Evolutionary conservation across 768 basidiomycete genomes (phyloP).

Genomic region (Hericium alpestre): DNA sequence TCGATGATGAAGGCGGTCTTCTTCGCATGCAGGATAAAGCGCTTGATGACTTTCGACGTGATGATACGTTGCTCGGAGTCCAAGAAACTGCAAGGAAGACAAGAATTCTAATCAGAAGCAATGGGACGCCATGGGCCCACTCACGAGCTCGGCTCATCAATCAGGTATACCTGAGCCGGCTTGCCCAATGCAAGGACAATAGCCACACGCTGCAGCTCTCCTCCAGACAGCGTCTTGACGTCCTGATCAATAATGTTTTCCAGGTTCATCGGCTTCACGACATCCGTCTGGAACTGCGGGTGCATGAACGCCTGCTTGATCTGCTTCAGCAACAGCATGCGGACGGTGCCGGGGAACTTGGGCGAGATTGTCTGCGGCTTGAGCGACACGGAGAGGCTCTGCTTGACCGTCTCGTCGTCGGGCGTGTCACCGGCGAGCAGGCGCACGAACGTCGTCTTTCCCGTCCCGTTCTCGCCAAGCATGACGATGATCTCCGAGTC

Average conservation of each 20-base stretch:
- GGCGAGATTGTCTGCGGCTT: slow-evolving; percentile 99
- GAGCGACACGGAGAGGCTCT: slow-evolving; percentile 44
- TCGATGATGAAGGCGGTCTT: slow-evolving; percentile 98
- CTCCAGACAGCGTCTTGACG: slow-evolving; percentile 95
- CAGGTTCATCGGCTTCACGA: slow-evolving; percentile 93
- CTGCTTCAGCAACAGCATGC: slow-evolving; percentile 87
- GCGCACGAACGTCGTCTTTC: slow-evolving; percentile 97
- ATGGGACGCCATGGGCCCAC: slow-evolving; percentile 10
- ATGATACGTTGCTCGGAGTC: slow-evolving; percentile 99
- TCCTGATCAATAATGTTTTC: slow-evolving; percentile 96
- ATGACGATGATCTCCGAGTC: slow-evolving; percentile 99
- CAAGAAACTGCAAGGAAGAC: slow-evolving; percentile 52
- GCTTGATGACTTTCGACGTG: slow-evolving; percentile 95
- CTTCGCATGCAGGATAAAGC: slow-evolving; percentile 93
- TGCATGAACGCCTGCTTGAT: slow-evolving; percentile 97
- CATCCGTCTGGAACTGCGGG: slow-evolving; percentile 98
- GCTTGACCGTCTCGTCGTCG: slow-evolving; percentile 73
- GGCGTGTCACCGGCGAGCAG: slow-evolving; percentile 89
- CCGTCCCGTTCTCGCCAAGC: slow-evolving; percentile 98
- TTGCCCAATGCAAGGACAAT: slow-evolving; percentile 90
- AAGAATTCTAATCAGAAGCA: neutral
- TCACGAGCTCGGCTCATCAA: slow-evolving; percentile 86
- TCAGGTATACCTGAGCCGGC: slow-evolving; percentile 79
- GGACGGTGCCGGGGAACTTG: slow-evolving; percentile 94
- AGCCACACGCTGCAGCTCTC: slow-evolving; percentile 95